phyloP scores from a whole-genome alignment of 768 basidiomycete genomes.

The Hypholoma fasciculare region DNA sequence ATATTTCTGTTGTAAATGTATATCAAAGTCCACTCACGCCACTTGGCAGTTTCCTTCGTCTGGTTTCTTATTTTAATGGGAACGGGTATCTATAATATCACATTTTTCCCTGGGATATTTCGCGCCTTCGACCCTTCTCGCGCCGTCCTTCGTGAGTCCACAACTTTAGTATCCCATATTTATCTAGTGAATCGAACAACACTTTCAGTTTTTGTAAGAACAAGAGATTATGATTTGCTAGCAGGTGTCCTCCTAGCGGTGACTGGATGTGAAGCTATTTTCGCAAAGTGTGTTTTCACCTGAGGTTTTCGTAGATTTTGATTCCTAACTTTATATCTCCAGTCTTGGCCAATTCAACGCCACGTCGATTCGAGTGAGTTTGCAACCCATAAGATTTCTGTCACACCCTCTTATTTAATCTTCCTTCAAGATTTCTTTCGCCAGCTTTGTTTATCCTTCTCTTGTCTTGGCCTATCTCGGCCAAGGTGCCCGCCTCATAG shows the following conservation, averaged over 20 bases:
- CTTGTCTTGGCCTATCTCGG: constrained; percentile 71
- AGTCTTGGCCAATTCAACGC: constrained; percentile 72
- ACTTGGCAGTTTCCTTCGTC: constrained; percentile 45
- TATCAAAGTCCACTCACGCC: not conserved
- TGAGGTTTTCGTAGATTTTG: constrained; percentile 12
- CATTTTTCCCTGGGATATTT: constrained; percentile 55
- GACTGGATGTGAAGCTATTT: constrained; percentile 70
- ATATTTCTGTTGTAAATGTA: not conserved
- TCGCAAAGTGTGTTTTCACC: constrained; percentile 49
- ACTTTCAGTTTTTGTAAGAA: constrained; percentile 56
- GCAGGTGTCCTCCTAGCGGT: constrained; percentile 64
- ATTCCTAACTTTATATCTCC: not conserved
- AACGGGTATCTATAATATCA: constrained; percentile 61
- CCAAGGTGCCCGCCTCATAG: constrained; percentile 64
- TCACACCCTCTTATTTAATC: not conserved
- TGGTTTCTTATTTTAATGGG: constrained; percentile 55
- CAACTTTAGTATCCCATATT: not conserved
- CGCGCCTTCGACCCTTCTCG: constrained; percentile 69
- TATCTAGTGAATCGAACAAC: constrained; percentile 18
- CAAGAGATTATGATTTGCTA: constrained; percentile 58
- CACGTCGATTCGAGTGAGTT: constrained; percentile 50
- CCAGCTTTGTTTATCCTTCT: constrained; percentile 54
- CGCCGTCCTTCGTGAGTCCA: constrained; percentile 54
- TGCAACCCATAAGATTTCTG: too few species aligned
- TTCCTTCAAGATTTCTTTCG: constrained; percentile 46